These are phyloP conservation scores for Fusarium pininemorale DNA, from an alignment of 2,329 filamentous ascomycete species.

Conservation along the genomic window DNA sequence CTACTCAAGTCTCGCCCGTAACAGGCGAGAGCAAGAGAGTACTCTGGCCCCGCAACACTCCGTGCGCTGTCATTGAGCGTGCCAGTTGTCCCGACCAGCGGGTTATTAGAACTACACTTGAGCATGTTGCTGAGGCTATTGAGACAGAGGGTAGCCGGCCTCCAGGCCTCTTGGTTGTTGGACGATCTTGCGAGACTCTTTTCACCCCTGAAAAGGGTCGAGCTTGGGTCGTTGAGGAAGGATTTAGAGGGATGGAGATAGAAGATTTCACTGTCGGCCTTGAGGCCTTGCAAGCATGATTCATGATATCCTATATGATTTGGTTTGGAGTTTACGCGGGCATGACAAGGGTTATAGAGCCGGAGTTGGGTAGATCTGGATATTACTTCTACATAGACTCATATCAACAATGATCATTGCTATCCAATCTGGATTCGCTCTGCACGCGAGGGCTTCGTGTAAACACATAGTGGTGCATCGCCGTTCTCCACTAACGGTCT, in stretches of 20 bases:
- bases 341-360: constrained; percentile 25
- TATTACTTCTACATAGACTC: not conserved
- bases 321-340: constrained; percentile 19
- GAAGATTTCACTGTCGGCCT: constrained; percentile 42
- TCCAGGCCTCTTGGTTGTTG: constrained; percentile 87
- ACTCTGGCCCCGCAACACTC: constrained; percentile 79
- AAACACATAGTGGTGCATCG: not conserved
- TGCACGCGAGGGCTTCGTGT: not conserved
- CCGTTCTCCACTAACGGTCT: not conserved
- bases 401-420: not conserved
- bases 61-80: constrained; percentile 91
- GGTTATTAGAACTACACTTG: constrained; percentile 87
- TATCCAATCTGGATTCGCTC: not conserved
- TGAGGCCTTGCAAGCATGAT: constrained; percentile 36
- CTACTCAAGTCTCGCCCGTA: not conserved
- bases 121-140: constrained; percentile 81
- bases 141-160: constrained; percentile 90
- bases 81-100: constrained; percentile 95
- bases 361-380: constrained; percentile 27
- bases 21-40: constrained; percentile 41
- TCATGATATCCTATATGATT: not conserved
- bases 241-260: constrained; percentile 77
- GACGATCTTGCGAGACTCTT: constrained; percentile 82
- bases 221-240: constrained; percentile 88
- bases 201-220: constrained; percentile 64